Conservation (phyloP, 164 flowering plant species). For the Dillenia suffruticosa region DNA sequence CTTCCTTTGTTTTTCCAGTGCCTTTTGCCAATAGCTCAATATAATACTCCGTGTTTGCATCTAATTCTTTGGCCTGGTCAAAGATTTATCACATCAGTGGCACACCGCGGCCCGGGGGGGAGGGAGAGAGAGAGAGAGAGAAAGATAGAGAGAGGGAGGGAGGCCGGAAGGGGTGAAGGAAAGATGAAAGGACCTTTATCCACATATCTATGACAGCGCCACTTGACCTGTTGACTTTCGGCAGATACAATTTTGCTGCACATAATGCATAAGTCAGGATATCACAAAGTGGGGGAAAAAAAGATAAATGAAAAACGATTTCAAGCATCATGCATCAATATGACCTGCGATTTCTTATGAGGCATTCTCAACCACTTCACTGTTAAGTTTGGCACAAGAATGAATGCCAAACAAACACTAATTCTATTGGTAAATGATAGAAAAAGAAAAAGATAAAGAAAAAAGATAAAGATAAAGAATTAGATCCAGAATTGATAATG, state of each 20-base stretch:
- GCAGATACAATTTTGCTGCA: conserved; percentile 84
- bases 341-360: no score
- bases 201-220: conserved; percentile 85
- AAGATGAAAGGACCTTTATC: conserved; percentile 56
- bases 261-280: background rate
- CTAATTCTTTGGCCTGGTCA: conserved; percentile 82
- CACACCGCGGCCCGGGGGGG: background rate
- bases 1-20: conserved; percentile 73
- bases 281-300: no score
- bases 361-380: no score
- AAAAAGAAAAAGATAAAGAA: no score
- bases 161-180: conserved; percentile 1
- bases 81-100: background rate
- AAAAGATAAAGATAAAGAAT: no score
- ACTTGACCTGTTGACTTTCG: conserved; percentile 61
- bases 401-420: no score
- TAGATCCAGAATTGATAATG: no score
- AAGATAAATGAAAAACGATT: no score
- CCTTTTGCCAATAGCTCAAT: conserved; percentile 76
- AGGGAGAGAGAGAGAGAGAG: conserved; percentile 1
- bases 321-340: no score
- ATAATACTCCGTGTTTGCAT: conserved; percentile 64
- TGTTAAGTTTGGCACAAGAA: no score
- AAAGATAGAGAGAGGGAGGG: conserved; percentile 9
- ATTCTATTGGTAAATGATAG: no score